These are phyloP conservation scores for Rhododendron ferrugineum DNA, from an alignment of 148 eudicot genomes.

Conservation along the genomic window DNA sequence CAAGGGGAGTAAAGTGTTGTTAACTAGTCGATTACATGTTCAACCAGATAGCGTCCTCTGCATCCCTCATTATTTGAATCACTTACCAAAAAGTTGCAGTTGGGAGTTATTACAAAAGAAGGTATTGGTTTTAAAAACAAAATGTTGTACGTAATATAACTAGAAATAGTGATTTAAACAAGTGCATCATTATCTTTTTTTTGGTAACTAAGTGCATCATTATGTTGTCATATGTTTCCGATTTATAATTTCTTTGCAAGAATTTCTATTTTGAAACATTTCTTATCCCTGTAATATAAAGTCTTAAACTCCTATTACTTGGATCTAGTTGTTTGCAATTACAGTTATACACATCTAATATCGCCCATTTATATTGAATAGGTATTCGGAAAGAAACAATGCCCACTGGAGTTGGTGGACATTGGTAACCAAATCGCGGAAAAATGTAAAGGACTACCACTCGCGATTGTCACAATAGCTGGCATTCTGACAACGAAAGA, in stretches of 20 bases:
- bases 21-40: conserved; percentile 22
- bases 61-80: conserved; percentile 6
- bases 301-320: not conserved
- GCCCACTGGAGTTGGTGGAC: conserved; percentile 22
- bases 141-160: not conserved
- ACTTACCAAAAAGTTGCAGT: conserved; percentile 22
- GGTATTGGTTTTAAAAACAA: not conserved
- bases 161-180: too few species aligned
- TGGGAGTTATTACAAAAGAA: conserved; percentile 24
- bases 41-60: not conserved
- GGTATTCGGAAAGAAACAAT: conserved; percentile 15
- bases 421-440: conserved; percentile 17
- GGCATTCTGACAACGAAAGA: conserved; percentile 9
- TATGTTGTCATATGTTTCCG: not conserved
- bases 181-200: not conserved
- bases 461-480: conserved; percentile 37
- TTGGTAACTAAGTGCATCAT: too few species aligned
- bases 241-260: too few species aligned
- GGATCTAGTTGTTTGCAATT: not conserved
- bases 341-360: not conserved
- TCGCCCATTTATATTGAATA: not conserved
- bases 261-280: too few species aligned
- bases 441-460: conserved; percentile 34
- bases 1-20: conserved; percentile 23
- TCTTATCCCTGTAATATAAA: too few species aligned